Evolutionary conservation across 1,284 basidiomycete genomes (phyloP), one percentile per base, ranked within the genome.

Genomic region (Heterobasidion annosum): DNA sequence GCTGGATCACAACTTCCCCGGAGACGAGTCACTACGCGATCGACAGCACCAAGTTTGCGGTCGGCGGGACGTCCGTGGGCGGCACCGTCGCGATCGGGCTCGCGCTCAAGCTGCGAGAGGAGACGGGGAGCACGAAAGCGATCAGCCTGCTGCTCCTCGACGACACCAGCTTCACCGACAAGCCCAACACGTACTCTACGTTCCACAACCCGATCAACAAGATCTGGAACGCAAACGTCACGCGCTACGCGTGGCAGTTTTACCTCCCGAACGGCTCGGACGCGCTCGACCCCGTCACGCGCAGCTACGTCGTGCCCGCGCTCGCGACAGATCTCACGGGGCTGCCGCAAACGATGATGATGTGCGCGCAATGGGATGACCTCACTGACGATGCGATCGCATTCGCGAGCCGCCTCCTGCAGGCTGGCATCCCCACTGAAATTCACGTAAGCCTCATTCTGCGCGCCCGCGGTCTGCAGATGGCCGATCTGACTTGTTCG

Each of bases 331-430:
- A 49, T 18, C 15, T 49, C 1, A 35, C 32, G 9, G 34, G 34
- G 4, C 12, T 49, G 13, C 48, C 48, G 2, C 45, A 10, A 12
- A 49, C 48, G 34, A 12, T 49, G 19, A 34, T 49, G 15, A 10
- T 49, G 13, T 49, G 48, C 48, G 48, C 48, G 12, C 32, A 49
- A 49, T 49, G 48, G 48, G 48, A 49, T 32, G 48, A 49, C 34
- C 34, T 49, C 2, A 33, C 32, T 12, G 34, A 49, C 48, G 48
- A 49, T 15, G 32, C 34, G 19, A 34, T 49, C 18, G 25, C 25
- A n/a, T 49, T 49, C 18, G 48, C 32, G 15, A 9, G n/a, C 13
- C 48, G 33, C 12, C 34, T 49, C 15, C 34, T 49, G 19, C 32
- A 49, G 34, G 34, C 13, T 13, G 48, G 48, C 15, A 32, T 49